phyloP scores from a whole-genome alignment of 441 rosid genomes.

The Gossypium trilobum region DNA sequence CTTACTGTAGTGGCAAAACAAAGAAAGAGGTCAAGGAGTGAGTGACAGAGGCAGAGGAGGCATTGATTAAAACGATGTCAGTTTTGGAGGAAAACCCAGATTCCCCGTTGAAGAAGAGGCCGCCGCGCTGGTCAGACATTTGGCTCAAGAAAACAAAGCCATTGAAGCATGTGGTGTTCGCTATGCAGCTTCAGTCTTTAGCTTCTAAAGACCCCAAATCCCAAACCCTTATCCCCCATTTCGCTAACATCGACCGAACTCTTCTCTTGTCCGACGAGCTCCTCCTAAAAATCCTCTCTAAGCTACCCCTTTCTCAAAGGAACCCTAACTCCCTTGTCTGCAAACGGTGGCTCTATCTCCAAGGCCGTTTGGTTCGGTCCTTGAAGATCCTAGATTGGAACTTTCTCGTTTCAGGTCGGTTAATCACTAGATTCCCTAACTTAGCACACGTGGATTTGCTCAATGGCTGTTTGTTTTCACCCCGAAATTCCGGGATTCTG shows the following conservation, averaged over 20 bases:
- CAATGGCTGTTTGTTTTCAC: constrained; percentile 34
- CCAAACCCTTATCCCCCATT: constrained; percentile 33
- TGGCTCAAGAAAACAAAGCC: constrained; percentile 59
- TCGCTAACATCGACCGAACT: constrained; percentile 44
- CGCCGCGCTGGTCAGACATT: constrained; percentile 55
- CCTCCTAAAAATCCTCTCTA: constrained; percentile 43
- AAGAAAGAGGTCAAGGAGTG: neutral
- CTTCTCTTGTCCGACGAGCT: constrained; percentile 50
- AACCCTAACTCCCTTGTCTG: constrained; percentile 43
- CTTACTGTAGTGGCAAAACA: neutral
- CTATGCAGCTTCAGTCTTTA: constrained; percentile 53
- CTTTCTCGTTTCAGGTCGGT: constrained; percentile 42
- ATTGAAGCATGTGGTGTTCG: constrained; percentile 37
- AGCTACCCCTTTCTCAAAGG: constrained; percentile 42
- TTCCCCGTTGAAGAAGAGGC: constrained; percentile 38
- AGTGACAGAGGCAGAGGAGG: constrained; percentile 1
- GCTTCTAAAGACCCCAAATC: constrained; percentile 33
- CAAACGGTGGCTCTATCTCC: constrained; percentile 55
- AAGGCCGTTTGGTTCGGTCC: constrained; percentile 44
- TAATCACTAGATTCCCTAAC: constrained; percentile 48
- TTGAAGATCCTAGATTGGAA: constrained; percentile 50
- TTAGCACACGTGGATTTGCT: constrained; percentile 50
- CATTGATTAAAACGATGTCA: constrained; percentile 32
- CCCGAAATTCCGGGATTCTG: constrained; percentile 36
- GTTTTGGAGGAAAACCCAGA: constrained; percentile 30